Conservation (phyloP, 208 protist genomes). For the Endotrypanum monterogeii region DNA sequence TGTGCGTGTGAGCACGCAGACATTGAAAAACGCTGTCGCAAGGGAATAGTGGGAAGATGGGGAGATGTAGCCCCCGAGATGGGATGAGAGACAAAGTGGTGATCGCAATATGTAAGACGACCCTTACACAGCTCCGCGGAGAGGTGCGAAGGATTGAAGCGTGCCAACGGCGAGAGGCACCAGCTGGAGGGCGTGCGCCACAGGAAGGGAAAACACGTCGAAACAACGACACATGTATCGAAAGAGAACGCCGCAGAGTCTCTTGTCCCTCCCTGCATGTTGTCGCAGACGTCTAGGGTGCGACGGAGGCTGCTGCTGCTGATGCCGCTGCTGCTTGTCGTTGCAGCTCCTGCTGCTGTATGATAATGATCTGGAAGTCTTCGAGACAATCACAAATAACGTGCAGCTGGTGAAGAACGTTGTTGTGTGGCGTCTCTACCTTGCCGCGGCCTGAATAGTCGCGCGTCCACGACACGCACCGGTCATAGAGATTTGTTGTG, state of each 20-base stretch:
- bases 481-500: slow-evolving; percentile 88
- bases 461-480: slow-evolving; percentile 78
- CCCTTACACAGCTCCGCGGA: too few species aligned
- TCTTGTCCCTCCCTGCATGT: too few species aligned
- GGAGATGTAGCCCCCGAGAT: too few species aligned
- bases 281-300: neutral
- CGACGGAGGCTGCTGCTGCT: slow-evolving; percentile 9
- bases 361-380: slow-evolving; percentile 88
- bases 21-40: too few species aligned
- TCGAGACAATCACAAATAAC: slow-evolving; percentile 89
- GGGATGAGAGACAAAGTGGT: too few species aligned
- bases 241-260: neutral
- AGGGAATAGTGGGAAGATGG: too few species aligned
- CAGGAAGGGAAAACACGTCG: too few species aligned
- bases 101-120: too few species aligned
- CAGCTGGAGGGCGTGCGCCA: too few species aligned
- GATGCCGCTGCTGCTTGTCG: slow-evolving; percentile 3
- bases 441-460: slow-evolving; percentile 80
- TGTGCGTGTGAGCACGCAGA: too few species aligned
- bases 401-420: slow-evolving; percentile 86
- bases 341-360: slow-evolving; percentile 60
- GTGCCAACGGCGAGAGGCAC: too few species aligned
- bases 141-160: too few species aligned
- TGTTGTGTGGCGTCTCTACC: slow-evolving; percentile 57
- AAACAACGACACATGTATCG: neutral